Evolutionary conservation across 164 flowering plant species (phyloP).

Genomic region (Umbellularia californica): DNA sequence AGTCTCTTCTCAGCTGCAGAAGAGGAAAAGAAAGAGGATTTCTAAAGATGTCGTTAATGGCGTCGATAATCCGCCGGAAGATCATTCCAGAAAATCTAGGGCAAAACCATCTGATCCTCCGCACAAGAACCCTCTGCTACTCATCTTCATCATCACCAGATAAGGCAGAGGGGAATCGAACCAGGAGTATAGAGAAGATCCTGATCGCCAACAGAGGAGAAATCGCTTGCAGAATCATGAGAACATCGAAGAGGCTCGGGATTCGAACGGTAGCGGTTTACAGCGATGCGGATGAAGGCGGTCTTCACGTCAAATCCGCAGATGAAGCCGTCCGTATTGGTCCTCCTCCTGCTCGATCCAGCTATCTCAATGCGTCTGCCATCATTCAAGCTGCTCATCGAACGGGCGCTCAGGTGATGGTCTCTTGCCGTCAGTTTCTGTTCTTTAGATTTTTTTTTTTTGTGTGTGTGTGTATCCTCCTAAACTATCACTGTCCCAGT

Average conservation of each 20-base stretch:
- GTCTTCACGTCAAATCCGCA: constrained; percentile 79
- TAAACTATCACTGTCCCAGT: too few species aligned
- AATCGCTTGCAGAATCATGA: constrained; percentile 81
- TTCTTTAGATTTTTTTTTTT: too few species aligned
- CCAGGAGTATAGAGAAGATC: constrained; percentile 64
- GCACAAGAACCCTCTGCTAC: background rate
- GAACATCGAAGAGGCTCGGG: constrained; percentile 81
- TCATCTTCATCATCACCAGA: constrained; percentile 7
- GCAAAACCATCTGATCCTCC: background rate
- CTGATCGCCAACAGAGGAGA: constrained; percentile 92
- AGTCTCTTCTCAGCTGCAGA: background rate
- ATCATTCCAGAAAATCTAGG: background rate
- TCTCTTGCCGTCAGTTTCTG: background rate
- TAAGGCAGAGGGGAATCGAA: background rate
- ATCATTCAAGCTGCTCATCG: constrained; percentile 73
- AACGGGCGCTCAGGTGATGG: constrained; percentile 79
- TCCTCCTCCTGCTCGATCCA: constrained; percentile 80
- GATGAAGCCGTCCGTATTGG: constrained; percentile 89
- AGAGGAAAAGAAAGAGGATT: background rate
- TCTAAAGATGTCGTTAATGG: constrained; percentile 20
- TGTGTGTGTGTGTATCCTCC: too few species aligned
- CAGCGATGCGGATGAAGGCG: constrained; percentile 81
- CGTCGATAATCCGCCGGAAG: constrained; percentile 21
- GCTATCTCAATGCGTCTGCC: constrained; percentile 58
- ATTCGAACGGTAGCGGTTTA: constrained; percentile 87